These are phyloP conservation scores for Alternaria gansuensis DNA, from an alignment of 2,329 filamentous ascomycete species.

Conservation along the genomic window DNA sequence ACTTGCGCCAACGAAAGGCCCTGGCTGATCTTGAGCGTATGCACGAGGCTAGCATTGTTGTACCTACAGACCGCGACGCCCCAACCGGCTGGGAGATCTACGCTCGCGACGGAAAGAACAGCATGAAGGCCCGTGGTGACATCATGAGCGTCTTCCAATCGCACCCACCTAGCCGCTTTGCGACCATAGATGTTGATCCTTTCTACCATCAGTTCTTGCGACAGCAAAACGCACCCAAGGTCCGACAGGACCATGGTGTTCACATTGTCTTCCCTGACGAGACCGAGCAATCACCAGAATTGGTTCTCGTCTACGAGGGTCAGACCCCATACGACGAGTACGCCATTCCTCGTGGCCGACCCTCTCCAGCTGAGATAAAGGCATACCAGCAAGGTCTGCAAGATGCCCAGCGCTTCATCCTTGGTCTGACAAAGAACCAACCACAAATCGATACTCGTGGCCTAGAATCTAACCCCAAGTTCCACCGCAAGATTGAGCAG, in stretches of 20 bases:
- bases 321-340: slow-evolving; percentile 62
- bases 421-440: slow-evolving; percentile 63
- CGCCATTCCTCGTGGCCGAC: slow-evolving; percentile 64
- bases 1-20: slow-evolving; percentile 81
- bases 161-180: slow-evolving; percentile 77
- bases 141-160: slow-evolving; percentile 76
- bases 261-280: slow-evolving; percentile 75
- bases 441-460: slow-evolving; percentile 64
- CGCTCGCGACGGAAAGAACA: slow-evolving; percentile 84
- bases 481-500: slow-evolving; percentile 70
- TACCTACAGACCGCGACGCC: slow-evolving; percentile 73
- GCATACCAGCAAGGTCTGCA: slow-evolving; percentile 66
- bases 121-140: slow-evolving; percentile 76
- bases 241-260: slow-evolving; percentile 75
- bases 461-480: slow-evolving; percentile 66
- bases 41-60: slow-evolving; percentile 87
- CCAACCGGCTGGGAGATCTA: slow-evolving; percentile 87
- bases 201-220: slow-evolving; percentile 81
- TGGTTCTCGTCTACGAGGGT: slow-evolving; percentile 80
- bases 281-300: slow-evolving; percentile 64
- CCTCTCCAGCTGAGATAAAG: slow-evolving; percentile 63
- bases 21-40: slow-evolving; percentile 81
- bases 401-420: slow-evolving; percentile 66
- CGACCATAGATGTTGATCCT: slow-evolving; percentile 73
- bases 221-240: slow-evolving; percentile 68